Evolutionary conservation across 2,329 filamentous ascomycete species (phyloP).

Genomic region (Pezicula neosporulosa): DNA sequence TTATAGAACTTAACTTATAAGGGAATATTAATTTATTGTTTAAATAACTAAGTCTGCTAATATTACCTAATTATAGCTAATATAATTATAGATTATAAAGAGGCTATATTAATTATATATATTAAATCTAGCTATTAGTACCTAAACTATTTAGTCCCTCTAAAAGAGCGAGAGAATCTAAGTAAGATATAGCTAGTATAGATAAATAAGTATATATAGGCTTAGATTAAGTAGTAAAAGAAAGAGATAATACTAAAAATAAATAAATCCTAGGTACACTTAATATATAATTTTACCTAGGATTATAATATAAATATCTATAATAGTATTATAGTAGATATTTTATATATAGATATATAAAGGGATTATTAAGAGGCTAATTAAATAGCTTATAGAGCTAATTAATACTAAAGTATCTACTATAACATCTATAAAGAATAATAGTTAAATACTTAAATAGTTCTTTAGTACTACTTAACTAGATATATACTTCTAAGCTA

Average conservation of each 20-base stretch:
- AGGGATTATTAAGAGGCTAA: background rate
- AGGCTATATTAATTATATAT: background rate
- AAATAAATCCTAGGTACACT: background rate
- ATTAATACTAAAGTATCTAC: background rate
- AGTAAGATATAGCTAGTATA: no score
- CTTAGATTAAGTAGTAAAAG: background rate
- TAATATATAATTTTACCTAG: no score
- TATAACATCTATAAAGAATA: background rate
- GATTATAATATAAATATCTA: background rate
- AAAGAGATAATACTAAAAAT: background rate
- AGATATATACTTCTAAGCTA: background rate
- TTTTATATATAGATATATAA: background rate
- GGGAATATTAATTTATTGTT: background rate
- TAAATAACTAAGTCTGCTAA: background rate
- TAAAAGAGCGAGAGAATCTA: no score
- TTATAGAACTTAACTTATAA: no score
- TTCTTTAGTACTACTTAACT: background rate
- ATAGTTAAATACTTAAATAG: background rate
- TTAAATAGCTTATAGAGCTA: background rate
- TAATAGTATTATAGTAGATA: background rate
- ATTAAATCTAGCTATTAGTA: no score
- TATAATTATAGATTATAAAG: background rate
- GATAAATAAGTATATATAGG: background rate
- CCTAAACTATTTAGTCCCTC: no score
- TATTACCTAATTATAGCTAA: no score